Base-by-base conservation (phyloP, 345 rosid species). In the Excoecaria cochinchinensis region DNA sequence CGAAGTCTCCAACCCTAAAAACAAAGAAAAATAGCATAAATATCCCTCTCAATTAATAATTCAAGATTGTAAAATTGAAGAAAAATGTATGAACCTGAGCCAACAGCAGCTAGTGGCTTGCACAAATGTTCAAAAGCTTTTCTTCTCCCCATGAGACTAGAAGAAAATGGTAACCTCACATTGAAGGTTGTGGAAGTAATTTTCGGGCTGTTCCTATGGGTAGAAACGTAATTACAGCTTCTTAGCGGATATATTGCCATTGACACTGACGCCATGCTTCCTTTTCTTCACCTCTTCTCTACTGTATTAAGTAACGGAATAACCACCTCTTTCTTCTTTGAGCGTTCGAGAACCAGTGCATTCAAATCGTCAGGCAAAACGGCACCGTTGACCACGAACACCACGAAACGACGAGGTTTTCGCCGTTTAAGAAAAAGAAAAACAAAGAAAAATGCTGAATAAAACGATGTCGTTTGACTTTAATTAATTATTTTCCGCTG, bases 1-100 rank as follows among this genome's bases (percentile, higher is more conserved):
- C 15, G 91, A 78, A 52, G 90, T 80, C 80, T 89, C 91, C 40
- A 87, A 57, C 64, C 91, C 91, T 82, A 47, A 11, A 8, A 38
- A 61, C 65, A 50, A 70, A 60, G 67, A 61, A 69, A 17, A 72
- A 40, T 52, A 60, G 59, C 62, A 44, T 21, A 50, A 36, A 42
- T 5, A 38, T 57, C 6, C 52, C 42, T 51, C 22, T 1, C 22
- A 50, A 17, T 51, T 51, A 56, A 25, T 57, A 40, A 51, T 17
- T 22, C n/a, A 42, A 60, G 46, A 31, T 14, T 47, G 16, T 47
- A 12, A 59, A 52, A 9, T 40, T 24, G 66, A 56, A 50, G n/a
- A 22, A 4, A 4, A 62, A 64, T 47, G 31, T 53, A 31, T 61
- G 63, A 58, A 89, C 92, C 92, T 82, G 88, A 79, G 44, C 81